Evolutionary conservation across 1,284 basidiomycete species (phyloP).

Genomic region (Ganoderma lingzhi): DNA sequence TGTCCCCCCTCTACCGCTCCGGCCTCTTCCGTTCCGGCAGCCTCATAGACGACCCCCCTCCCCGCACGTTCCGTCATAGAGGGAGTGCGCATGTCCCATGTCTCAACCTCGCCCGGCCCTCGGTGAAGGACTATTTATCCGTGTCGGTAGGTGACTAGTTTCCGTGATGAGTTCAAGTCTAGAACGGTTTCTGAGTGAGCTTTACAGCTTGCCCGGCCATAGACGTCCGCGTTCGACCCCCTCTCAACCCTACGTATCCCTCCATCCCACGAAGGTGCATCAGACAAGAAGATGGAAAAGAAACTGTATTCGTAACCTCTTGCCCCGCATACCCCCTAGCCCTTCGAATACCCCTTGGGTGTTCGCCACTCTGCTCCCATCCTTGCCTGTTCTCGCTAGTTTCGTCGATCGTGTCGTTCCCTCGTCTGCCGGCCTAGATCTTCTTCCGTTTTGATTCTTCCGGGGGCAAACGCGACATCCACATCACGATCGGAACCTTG

Average conservation of each 20-base stretch:
- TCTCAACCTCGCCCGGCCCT: background rate
- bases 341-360: constrained; percentile 18
- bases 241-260: background rate
- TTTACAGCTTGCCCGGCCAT: background rate
- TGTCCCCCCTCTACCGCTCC: background rate
- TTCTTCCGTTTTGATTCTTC: background rate
- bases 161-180: background rate
- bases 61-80: constrained; percentile 13
- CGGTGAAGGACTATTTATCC: constrained; percentile 8
- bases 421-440: background rate
- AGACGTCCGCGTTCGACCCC: constrained; percentile 1
- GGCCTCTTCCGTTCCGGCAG: background rate
- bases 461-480: background rate
- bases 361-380: constrained; percentile 10
- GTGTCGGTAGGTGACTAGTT: background rate
- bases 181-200: background rate
- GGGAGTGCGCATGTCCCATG: constrained; percentile 6
- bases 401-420: background rate
- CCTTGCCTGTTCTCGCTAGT: background rate
- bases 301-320: constrained; percentile 20
- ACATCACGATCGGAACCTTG: background rate
- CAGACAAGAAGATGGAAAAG: constrained; percentile 20
- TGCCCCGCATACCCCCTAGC: constrained; percentile 22
- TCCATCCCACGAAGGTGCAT: constrained; percentile 3
- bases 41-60: constrained; percentile 16